phyloP scores from a whole-genome alignment of 192 early-diverging fungal genomes.

The Linnemannia hyalina region DNA sequence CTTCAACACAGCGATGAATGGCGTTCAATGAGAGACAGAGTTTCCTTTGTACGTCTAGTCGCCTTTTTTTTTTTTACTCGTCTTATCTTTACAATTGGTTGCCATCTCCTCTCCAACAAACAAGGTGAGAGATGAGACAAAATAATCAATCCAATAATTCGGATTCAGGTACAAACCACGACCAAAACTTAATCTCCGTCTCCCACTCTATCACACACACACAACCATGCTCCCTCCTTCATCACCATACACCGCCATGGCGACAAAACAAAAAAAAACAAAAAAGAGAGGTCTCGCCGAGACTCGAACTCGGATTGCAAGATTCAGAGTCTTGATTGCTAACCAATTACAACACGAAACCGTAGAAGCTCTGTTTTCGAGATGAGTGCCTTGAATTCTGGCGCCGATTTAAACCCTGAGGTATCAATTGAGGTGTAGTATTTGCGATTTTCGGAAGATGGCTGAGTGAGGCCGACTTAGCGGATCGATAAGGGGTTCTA shows the following conservation, averaged over 20 bases:
- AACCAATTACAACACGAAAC: slow-evolving; percentile 1
- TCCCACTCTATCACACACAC: too few species aligned
- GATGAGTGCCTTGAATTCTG: neutral
- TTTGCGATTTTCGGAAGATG: neutral
- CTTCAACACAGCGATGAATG: too few species aligned
- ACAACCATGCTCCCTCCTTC: neutral
- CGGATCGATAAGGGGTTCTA: too few species aligned
- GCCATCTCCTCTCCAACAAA: too few species aligned
- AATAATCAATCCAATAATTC: neutral
- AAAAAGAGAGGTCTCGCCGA: neutral
- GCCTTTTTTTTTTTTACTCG: too few species aligned
- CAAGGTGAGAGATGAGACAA: too few species aligned
- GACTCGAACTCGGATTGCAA: slow-evolving; percentile 1
- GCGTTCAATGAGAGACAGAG: too few species aligned
- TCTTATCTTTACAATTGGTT: too few species aligned
- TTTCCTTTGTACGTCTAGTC: too few species aligned
- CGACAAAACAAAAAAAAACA: neutral
- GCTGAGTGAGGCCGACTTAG: neutral
- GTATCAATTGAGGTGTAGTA: neutral
- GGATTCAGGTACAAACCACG: neutral
- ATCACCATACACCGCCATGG: neutral
- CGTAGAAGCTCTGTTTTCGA: neutral
- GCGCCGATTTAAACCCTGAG: neutral
- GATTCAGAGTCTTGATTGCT: slow-evolving; percentile 2
- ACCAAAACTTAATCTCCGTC: neutral